A percentile compares a stretch with the other conserved stretches of the same genome.
These are phyloP conservation scores for Kingdonia uniflora DNA, from an alignment of 164 flowering plant genomes.

Conservation along the genomic window DNA sequence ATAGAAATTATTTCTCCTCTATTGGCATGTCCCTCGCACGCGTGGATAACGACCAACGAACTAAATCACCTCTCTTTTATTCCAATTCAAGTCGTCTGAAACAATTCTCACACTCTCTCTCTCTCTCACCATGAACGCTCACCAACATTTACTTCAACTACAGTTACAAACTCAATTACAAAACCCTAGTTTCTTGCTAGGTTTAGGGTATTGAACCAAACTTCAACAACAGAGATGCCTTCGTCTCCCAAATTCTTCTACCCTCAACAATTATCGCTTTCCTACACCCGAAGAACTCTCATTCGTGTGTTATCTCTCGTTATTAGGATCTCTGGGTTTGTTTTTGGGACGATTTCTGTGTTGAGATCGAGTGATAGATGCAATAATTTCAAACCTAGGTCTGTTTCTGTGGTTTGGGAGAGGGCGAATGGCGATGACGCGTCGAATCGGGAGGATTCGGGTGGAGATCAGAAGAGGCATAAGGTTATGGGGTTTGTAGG, in stretches of 20 bases:
- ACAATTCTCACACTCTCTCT: no score
- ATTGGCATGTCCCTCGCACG: no score
- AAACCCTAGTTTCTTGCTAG: no score
- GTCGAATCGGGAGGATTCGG: constrained; percentile 2
- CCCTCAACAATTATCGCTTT: constrained; percentile 31
- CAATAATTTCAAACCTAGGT: constrained; percentile 22
- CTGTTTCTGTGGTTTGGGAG: constrained; percentile 74
- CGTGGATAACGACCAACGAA: no score
- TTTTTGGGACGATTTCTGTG: constrained; percentile 34
- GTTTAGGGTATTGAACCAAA: no score
- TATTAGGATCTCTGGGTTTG: constrained; percentile 41
- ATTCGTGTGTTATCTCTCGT: constrained; percentile 30
- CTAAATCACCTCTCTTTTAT: no score
- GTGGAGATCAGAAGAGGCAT: constrained; percentile 33
- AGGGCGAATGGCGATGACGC: constrained; percentile 3
- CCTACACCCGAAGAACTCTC: constrained; percentile 20
- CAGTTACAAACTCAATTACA: no score
- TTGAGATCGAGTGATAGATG: constrained; percentile 21
- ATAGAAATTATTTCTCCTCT: no score
- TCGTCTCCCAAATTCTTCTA: constrained; percentile 54
- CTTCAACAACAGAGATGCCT: constrained; percentile 27
- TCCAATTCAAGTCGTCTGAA: no score
- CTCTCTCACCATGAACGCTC: no score
- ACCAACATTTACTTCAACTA: no score
- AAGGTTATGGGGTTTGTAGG: constrained; percentile 96